phyloP scores from a whole-genome alignment of 345 rosid genomes.

The Gossypium anomalum region DNA sequence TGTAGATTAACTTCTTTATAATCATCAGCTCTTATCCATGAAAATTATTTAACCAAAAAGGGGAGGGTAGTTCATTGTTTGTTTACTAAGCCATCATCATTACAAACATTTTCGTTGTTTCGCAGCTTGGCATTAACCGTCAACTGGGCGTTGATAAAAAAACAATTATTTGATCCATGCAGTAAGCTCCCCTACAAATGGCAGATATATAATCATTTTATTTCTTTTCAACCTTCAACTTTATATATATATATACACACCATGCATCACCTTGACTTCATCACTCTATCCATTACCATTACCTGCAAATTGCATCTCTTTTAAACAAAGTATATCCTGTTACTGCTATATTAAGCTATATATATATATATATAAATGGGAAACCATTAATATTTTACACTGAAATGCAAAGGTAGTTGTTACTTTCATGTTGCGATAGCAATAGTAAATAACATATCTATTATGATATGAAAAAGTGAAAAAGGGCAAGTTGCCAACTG shows the following conservation, averaged over 20 bases:
- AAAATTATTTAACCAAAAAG: constrained; percentile 3
- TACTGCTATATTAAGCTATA: neutral
- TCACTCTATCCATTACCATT: neutral
- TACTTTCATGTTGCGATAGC: neutral
- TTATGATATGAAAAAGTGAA: neutral
- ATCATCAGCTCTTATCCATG: neutral
- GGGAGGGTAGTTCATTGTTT: neutral
- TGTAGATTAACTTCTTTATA: too few relatives aligned
- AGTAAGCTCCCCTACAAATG: neutral
- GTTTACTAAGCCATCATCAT: too few relatives aligned
- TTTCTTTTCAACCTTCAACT: neutral
- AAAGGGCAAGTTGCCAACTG: neutral
- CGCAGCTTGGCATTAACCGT: neutral
- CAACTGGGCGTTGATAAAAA: neutral
- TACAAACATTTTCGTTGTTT: neutral
- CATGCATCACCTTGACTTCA: neutral
- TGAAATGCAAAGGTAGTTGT: neutral
- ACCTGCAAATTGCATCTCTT: neutral
- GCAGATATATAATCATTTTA: neutral
- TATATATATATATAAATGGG: too few relatives aligned
- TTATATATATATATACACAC: neutral
- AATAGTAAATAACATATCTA: neutral
- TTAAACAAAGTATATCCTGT: neutral
- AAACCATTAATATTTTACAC: too few relatives aligned
- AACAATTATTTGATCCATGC: neutral